phyloP scores from a whole-genome alignment of 2,329 filamentous ascomycete genomes.

The Cladosporium sp. region DNA sequence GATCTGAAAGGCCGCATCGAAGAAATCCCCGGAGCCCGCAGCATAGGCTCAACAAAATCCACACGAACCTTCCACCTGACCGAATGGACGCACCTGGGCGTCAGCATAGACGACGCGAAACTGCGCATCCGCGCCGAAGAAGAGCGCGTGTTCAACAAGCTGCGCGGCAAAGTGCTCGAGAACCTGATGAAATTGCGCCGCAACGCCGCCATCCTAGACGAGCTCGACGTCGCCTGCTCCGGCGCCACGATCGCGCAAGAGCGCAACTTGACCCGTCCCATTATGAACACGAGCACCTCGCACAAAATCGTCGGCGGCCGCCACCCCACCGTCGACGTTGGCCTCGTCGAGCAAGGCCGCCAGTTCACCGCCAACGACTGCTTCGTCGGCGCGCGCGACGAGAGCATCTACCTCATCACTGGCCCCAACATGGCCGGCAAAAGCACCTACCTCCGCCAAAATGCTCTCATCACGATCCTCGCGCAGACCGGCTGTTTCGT shows the following conservation, averaged over 20 bases:
- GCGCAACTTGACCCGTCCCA: conserved; percentile 68
- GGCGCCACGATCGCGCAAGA: conserved; percentile 77
- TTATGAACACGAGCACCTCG: conserved; percentile 57
- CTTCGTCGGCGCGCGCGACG: conserved; percentile 70
- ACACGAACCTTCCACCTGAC: conserved; percentile 81
- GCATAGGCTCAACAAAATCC: conserved; percentile 73
- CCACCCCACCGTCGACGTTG: conserved; percentile 87
- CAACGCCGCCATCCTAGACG: conserved; percentile 88
- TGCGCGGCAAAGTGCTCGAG: conserved; percentile 72
- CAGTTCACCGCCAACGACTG: conserved; percentile 85
- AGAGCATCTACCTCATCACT: conserved; percentile 64
- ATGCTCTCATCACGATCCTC: conserved; percentile 88
- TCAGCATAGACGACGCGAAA: conserved; percentile 71
- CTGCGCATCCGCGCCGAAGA: conserved; percentile 80
- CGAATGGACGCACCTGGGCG: conserved; percentile 79
- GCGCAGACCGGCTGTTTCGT: conserved; percentile 93
- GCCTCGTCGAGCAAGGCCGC: conserved; percentile 73
- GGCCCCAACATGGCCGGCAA: conserved; percentile 99
- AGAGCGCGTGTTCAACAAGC: conserved; percentile 67
- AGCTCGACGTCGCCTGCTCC: conserved; percentile 84
- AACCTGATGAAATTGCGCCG: conserved; percentile 82
- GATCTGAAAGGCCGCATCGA: conserved; percentile 52
- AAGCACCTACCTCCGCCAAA: conserved; percentile 92
- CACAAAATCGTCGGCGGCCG: conserved; percentile 82
- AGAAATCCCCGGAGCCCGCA: conserved; percentile 43